Percentiles rank a stretch among this genome's conserved stretches.
Conservation (phyloP, 805 yeast genomes). For the Metschnikowia chrysomelidarum region DNA sequence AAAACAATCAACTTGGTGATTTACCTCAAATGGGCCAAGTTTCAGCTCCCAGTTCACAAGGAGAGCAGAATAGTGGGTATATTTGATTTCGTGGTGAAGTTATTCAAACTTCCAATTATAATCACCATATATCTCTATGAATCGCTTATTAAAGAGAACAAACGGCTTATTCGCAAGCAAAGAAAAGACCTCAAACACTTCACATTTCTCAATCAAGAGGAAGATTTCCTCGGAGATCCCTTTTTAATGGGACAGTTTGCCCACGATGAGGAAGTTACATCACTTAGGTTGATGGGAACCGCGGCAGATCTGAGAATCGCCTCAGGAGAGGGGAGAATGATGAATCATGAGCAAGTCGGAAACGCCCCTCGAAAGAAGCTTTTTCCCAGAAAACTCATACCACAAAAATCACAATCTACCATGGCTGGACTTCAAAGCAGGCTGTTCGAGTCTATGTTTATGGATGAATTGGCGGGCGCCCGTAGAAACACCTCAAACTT, state of each 20-base stretch:
- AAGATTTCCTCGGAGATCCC: slow-evolving; percentile 30
- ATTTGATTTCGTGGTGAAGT: slow-evolving; percentile 22
- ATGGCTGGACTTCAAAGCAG: slow-evolving; percentile 36
- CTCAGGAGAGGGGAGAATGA: slow-evolving; percentile 7
- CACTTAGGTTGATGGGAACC: slow-evolving; percentile 26
- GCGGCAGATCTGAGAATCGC: slow-evolving; percentile 12
- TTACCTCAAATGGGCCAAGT: slow-evolving; percentile 33
- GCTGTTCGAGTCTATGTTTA: slow-evolving; percentile 38
- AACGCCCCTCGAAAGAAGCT: not conserved
- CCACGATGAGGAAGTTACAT: slow-evolving; percentile 25
- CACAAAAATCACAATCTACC: slow-evolving; percentile 33
- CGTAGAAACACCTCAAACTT: slow-evolving; percentile 7
- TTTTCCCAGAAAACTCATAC: slow-evolving; percentile 16
- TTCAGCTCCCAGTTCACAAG: slow-evolving; percentile 16
- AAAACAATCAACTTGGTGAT: slow-evolving; percentile 38
- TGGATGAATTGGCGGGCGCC: slow-evolving; percentile 27
- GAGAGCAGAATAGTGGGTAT: slow-evolving; percentile 10
- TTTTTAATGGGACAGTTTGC: slow-evolving; percentile 18
- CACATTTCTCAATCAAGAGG: slow-evolving; percentile 34
- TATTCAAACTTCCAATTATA: slow-evolving; percentile 37
- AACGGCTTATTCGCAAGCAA: slow-evolving; percentile 18
- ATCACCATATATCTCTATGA: slow-evolving; percentile 35
- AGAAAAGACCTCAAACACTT: slow-evolving; percentile 28
- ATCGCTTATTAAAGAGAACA: slow-evolving; percentile 21
- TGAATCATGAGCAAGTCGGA: slow-evolving; percentile 5